Evolutionary conservation across 371 early-diverging fungal genomes (phyloP).

Genomic region (Mortierella sp.): DNA sequence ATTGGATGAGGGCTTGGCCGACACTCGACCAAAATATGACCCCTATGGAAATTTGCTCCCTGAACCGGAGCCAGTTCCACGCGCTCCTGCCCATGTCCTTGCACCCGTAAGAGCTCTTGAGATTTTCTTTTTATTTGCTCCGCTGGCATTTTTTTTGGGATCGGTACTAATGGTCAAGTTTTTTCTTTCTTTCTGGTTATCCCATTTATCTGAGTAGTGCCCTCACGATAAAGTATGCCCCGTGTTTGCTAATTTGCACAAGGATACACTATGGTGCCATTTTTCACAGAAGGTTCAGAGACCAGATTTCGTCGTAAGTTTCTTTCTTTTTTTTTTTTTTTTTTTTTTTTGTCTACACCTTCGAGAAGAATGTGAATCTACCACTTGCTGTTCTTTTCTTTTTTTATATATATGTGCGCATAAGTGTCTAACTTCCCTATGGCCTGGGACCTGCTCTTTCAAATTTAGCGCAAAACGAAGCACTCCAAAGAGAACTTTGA

Average conservation of each 20-base stretch:
- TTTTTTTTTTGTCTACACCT: not conserved
- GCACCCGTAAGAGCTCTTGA: constrained; percentile 69
- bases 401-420: not conserved
- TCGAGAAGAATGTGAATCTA: not conserved
- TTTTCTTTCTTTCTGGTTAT: not conserved
- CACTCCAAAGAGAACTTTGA: constrained; percentile 75
- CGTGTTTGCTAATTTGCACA: constrained; percentile 58
- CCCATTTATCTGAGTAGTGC: constrained; percentile 59
- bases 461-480: constrained; percentile 75
- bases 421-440: too few species aligned
- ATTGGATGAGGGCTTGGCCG: constrained; percentile 36
- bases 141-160: not conserved
- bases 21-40: constrained; percentile 32
- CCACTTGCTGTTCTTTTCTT: not conserved
- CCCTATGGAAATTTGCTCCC: constrained; percentile 28
- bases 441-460: not conserved
- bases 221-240: constrained; percentile 83
- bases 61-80: constrained; percentile 16
- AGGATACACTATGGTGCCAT: constrained; percentile 77
- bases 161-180: not conserved
- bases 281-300: constrained; percentile 86
- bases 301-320: constrained; percentile 67
- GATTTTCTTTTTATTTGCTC: not conserved
- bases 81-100: constrained; percentile 62
- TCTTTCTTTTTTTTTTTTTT: too few species aligned